Conservation (phyloP, 192 early-diverging fungal genomes). For the Coemansia sp. region DNA sequence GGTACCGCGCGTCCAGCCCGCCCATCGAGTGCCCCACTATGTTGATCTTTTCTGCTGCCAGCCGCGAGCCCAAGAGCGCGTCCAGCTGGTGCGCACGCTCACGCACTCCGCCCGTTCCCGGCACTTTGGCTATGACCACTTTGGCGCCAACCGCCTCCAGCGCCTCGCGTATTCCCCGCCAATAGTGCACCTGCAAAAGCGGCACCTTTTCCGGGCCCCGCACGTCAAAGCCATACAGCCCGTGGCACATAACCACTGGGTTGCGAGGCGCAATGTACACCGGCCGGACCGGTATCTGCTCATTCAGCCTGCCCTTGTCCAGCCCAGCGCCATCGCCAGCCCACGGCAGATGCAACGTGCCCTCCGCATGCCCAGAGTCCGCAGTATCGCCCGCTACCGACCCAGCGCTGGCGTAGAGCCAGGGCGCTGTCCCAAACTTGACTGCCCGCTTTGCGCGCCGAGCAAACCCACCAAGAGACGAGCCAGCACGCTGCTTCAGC, state of each 20-base stretch:
- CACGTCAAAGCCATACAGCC: constrained; percentile 87
- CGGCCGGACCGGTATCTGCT: constrained; percentile 54
- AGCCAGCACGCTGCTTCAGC: constrained; percentile 18
- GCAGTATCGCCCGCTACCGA: background rate
- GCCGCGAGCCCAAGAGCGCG: constrained; percentile 56
- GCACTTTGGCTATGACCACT: constrained; percentile 74
- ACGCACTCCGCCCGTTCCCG: constrained; percentile 65
- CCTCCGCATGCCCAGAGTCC: background rate
- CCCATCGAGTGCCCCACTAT: constrained; percentile 95
- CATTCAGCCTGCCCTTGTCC: constrained; percentile 32
- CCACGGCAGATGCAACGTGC: background rate
- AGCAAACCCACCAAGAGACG: constrained; percentile 12
- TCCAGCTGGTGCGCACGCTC: constrained; percentile 76
- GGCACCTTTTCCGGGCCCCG: constrained; percentile 72
- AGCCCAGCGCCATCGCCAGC: background rate
- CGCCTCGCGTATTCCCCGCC: constrained; percentile 75
- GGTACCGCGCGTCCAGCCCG: constrained; percentile 87
- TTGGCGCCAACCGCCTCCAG: constrained; percentile 73
- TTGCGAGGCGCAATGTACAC: constrained; percentile 70
- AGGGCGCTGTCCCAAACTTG: constrained; percentile 26
- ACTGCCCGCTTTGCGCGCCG: constrained; percentile 12
- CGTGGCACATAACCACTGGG: constrained; percentile 85
- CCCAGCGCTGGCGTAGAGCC: constrained; percentile 32
- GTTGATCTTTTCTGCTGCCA: constrained; percentile 58
- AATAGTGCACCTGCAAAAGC: constrained; percentile 81